Evolutionary conservation across 441 rosid genomes (phyloP).

Genomic region (Populus hybrid): DNA sequence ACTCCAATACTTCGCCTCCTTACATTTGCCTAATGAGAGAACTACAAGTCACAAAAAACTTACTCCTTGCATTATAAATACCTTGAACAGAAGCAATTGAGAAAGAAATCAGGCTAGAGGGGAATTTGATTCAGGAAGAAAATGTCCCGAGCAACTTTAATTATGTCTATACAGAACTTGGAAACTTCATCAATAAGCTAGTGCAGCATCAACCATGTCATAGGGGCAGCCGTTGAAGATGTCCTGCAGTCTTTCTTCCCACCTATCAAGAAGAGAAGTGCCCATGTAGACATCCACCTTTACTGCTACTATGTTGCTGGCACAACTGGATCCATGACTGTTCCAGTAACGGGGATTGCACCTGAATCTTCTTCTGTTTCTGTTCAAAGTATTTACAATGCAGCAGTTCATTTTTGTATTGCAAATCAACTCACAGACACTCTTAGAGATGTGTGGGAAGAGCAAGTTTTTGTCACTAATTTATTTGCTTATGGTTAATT

Average conservation of each 20-base stretch:
- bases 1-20: too few relatives aligned
- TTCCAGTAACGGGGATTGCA: constrained; percentile 64
- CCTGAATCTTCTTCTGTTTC: constrained; percentile 29
- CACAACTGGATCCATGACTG: constrained; percentile 51
- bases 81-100: constrained; percentile 21
- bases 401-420: constrained; percentile 51
- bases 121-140: neutral
- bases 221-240: constrained; percentile 55
- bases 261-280: constrained; percentile 45
- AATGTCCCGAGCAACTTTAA: constrained; percentile 26
- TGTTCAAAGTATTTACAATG: constrained; percentile 32
- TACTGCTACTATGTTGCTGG: constrained; percentile 62
- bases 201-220: constrained; percentile 63
- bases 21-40: neutral
- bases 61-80: constrained; percentile 51
- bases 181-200: constrained; percentile 41
- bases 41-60: constrained; percentile 9
- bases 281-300: constrained; percentile 43
- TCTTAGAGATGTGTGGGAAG: constrained; percentile 61
- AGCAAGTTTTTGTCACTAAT: constrained; percentile 32
- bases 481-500: neutral
- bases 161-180: constrained; percentile 48
- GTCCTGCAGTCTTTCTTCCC: constrained; percentile 61
- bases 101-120: neutral
- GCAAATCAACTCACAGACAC: constrained; percentile 62